These are phyloP conservation scores for Nakataea oryzae DNA, from an alignment of 2,329 filamentous ascomycete species.

Conservation along the genomic window DNA sequence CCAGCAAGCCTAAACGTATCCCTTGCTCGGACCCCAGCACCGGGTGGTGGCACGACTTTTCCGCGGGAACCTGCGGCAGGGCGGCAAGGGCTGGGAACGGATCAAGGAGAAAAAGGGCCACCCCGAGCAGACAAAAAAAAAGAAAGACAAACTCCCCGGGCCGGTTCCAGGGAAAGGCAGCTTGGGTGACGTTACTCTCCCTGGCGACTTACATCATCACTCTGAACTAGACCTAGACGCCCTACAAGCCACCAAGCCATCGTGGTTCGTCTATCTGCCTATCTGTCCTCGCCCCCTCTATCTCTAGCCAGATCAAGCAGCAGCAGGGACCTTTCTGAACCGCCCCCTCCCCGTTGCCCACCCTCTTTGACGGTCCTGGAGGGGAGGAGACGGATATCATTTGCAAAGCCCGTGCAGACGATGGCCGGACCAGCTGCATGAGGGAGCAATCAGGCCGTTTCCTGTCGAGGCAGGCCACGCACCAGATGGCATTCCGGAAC, in stretches of 20 bases:
- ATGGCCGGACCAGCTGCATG: background rate
- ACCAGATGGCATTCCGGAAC: background rate
- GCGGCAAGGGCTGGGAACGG: background rate
- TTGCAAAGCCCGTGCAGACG: background rate
- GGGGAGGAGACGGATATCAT: background rate
- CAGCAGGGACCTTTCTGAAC: background rate
- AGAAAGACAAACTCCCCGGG: background rate
- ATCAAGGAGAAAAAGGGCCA: background rate
- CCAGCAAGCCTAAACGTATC: too few species aligned
- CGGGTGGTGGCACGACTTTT: background rate
- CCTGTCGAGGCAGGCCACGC: background rate
- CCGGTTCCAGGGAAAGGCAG: background rate
- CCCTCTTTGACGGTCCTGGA: background rate
- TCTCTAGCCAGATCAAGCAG: background rate
- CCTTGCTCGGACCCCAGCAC: background rate
- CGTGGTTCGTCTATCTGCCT: background rate
- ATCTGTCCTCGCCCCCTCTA: background rate
- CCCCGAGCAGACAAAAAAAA: background rate
- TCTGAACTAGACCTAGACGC: background rate
- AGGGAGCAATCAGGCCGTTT: background rate
- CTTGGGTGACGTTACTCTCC: too few species aligned
- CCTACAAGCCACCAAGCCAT: background rate
- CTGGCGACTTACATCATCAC: background rate
- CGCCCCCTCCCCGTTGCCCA: too few species aligned
- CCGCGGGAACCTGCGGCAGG: background rate